Percentiles rank a stretch among this genome's conserved stretches.
These are phyloP conservation scores for Candida incommunis DNA, from an alignment of 805 yeast genomes.

Conservation along the genomic window DNA sequence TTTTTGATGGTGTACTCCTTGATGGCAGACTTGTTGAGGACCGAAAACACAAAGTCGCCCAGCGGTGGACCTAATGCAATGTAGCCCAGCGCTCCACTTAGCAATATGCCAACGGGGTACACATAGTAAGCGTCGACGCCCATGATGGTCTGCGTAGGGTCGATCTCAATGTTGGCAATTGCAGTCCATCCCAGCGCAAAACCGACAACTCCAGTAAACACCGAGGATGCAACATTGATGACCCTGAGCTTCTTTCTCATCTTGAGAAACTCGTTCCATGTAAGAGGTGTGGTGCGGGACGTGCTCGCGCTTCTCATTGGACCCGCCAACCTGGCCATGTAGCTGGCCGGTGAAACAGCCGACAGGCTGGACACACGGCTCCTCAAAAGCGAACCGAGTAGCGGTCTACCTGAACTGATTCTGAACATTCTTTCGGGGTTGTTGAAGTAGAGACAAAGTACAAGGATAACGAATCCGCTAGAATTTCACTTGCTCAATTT, in stretches of 20 bases:
- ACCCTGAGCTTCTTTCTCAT: conserved; percentile 65
- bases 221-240: conserved; percentile 53
- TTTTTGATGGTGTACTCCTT: conserved; percentile 35
- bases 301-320: no score
- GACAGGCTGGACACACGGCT: no score
- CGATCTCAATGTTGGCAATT: conserved; percentile 70
- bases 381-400: no score
- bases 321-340: no score
- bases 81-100: conserved; percentile 66
- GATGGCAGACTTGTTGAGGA: conserved; percentile 12
- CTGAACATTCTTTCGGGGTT: no score
- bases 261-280: conserved; percentile 71
- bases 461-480: no score
- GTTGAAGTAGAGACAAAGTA: no score
- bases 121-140: conserved; percentile 87
- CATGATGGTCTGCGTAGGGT: conserved; percentile 69
- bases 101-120: conserved; percentile 55
- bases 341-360: no score
- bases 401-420: no score
- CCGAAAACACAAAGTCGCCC: conserved; percentile 57
- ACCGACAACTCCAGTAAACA: conserved; percentile 52
- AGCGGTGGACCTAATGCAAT: conserved; percentile 60
- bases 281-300: conserved; percentile 25
- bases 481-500: no score
- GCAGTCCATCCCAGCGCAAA: conserved; percentile 58